Base-by-base conservation (phyloP, 1,139 yeast species). In the Saccharomyces hybrid region DNA sequence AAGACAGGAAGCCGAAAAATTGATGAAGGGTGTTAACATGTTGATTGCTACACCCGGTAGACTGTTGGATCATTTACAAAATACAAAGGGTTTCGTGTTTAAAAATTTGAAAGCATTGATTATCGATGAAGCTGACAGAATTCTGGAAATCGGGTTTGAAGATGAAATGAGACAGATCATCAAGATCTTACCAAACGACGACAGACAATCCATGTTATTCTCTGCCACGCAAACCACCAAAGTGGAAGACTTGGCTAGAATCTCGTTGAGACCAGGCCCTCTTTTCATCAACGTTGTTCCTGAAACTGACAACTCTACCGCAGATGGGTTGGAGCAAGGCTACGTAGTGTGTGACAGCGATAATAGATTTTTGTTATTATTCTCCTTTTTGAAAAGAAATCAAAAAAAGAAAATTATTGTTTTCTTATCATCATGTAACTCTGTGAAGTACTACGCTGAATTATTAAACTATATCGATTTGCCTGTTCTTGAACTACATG, bases 191-290 rank as follows among this genome's bases (percentile, higher is more conserved):
- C 99, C 99, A 50, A 86, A 83, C 60, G 96, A 90, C 61, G 91
- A 87, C 62, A 85, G 99, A 74, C 99, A 93, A 73, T 81, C 96
- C 46, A 93, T 93, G 98, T 76, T 93, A 63, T 93, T 95, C 70
- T 90, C 98, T 14, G 99, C 99, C 51, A 93, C 99, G 0, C 99
- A 93, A 72, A 93, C 99, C 46, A 93, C 98, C 49, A 95, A 95
- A 75, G 99, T 93, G 59, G 98, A 93, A 70, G 99, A 95, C 75
- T 79, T 93, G 68, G 99, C 99, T 25, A 82, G 99, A 73, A 93
- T 95, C 53, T 93, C 99, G 4, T 78, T 95, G 64, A 83, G 96
- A 70, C 85, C 93, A 51, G 98, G 98, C 47, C 99, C 99, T 16
- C 79, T 95, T 58, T 95, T 91, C 72, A 93, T 93, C 61, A 93